These are phyloP conservation scores for Sinapis alba DNA, from an alignment of 441 rosid species.

Conservation along the genomic window DNA sequence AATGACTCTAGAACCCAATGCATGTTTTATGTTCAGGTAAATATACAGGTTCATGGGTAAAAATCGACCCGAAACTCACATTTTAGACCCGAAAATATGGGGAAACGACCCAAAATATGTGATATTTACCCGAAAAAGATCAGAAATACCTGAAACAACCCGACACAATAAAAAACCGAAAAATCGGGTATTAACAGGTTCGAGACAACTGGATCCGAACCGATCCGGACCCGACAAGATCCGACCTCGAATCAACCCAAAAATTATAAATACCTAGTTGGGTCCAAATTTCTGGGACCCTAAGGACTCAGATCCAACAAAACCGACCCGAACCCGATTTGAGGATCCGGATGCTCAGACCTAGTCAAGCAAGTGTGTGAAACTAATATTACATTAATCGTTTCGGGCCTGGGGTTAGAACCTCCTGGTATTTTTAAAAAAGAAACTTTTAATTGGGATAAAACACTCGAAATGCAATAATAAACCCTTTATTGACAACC, in stretches of 20 bases:
- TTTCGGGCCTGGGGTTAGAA: too few species aligned
- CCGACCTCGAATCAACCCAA: not conserved
- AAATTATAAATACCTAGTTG: too few species aligned
- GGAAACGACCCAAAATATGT: not conserved
- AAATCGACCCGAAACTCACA: not conserved
- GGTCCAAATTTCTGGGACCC: too few species aligned
- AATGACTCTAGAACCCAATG: too few species aligned
- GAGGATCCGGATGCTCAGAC: too few species aligned
- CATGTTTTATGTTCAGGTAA: not conserved
- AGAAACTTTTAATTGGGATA: too few species aligned
- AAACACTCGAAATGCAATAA: conserved; percentile 23
- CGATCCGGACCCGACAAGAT: too few species aligned
- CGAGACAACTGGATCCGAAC: not conserved
- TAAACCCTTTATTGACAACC: not conserved
- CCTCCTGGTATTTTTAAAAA: too few species aligned
- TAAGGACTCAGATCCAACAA: too few species aligned
- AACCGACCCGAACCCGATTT: too few species aligned
- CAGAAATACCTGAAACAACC: not conserved
- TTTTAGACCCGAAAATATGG: not conserved
- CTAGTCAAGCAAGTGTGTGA: too few species aligned
- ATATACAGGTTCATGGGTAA: not conserved
- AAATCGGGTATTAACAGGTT: not conserved
- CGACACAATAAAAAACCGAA: not conserved
- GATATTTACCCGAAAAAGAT: not conserved
- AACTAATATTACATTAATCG: too few species aligned